These are phyloP conservation scores for Geotrichum ghanense DNA, from an alignment of 805 yeast species.

Conservation along the genomic window DNA sequence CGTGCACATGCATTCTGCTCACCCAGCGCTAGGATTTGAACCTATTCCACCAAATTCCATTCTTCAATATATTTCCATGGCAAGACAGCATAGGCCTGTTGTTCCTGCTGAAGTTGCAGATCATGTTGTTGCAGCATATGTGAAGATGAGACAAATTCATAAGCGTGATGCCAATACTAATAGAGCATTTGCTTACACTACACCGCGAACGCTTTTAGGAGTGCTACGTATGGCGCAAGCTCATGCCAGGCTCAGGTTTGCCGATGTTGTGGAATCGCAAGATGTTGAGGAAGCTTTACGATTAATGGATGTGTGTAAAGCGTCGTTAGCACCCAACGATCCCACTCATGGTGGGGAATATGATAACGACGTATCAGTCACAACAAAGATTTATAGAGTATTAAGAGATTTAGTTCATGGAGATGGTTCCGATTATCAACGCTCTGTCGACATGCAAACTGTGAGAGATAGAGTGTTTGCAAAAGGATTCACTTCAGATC, in stretches of 20 bases:
- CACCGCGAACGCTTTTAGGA: constrained; percentile 90
- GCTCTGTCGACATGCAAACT: constrained; percentile 31
- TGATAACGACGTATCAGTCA: constrained; percentile 33
- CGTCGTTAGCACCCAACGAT: constrained; percentile 49
- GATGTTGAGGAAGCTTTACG: constrained; percentile 96
- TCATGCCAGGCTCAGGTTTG: constrained; percentile 78
- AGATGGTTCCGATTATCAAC: constrained; percentile 20
- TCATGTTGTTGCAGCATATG: constrained; percentile 75
- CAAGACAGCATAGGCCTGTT: constrained; percentile 75
- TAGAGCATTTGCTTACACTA: constrained; percentile 77
- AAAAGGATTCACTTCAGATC: constrained; percentile 74
- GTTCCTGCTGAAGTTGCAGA: constrained; percentile 78
- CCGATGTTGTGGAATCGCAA: constrained; percentile 51
- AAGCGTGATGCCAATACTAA: constrained; percentile 60
- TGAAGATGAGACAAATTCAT: constrained; percentile 86
- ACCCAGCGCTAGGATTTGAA: constrained; percentile 59
- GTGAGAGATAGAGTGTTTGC: constrained; percentile 58
- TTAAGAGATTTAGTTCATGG: constrained; percentile 45
- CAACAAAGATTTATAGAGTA: constrained; percentile 60
- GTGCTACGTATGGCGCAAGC: constrained; percentile 91
- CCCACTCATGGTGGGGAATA: constrained; percentile 42
- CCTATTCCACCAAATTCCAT: constrained; percentile 72
- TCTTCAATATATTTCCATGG: constrained; percentile 79
- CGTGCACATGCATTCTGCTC: constrained; percentile 87
- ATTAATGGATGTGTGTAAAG: constrained; percentile 74